phyloP scores from a whole-genome alignment of 768 basidiomycete genomes.

The Lactarius akahatsu region DNA sequence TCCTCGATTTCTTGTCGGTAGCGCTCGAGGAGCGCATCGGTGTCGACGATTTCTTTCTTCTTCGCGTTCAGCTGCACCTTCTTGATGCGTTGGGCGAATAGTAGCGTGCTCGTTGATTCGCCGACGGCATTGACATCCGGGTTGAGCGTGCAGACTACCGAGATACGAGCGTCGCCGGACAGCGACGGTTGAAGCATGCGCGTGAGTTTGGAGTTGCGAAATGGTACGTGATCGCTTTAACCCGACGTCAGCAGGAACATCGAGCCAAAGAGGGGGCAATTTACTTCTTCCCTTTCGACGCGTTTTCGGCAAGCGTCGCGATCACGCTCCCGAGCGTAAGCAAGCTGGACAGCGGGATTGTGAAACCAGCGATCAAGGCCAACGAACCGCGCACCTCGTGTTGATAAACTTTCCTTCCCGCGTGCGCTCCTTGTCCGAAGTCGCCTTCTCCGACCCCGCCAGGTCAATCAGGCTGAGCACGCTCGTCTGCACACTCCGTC shows the following conservation, averaged over 20 bases:
- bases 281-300: slow-evolving; percentile 68
- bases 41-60: slow-evolving; percentile 93
- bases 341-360: slow-evolving; percentile 48
- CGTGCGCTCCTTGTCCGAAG: slow-evolving; percentile 93
- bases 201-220: slow-evolving; percentile 93
- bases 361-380: slow-evolving; percentile 7
- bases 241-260: slow-evolving; percentile 9
- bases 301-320: slow-evolving; percentile 86
- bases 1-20: slow-evolving; percentile 95
- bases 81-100: slow-evolving; percentile 91
- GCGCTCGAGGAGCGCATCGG: slow-evolving; percentile 88
- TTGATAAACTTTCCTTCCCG: slow-evolving; percentile 97
- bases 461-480: slow-evolving; percentile 90
- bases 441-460: slow-evolving; percentile 95
- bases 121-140: slow-evolving; percentile 74
- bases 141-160: slow-evolving; percentile 94
- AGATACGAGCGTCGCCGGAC: slow-evolving; percentile 92
- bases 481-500: slow-evolving; percentile 74
- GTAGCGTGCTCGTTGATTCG: slow-evolving; percentile 85
- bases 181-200: slow-evolving; percentile 93
- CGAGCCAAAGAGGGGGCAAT: slow-evolving; percentile 3
- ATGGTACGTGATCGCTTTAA: slow-evolving; percentile 83
- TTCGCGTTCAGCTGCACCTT: slow-evolving; percentile 85
- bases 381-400: slow-evolving; percentile 52
- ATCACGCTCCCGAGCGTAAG: slow-evolving; percentile 93